Evolutionary conservation across 1,284 basidiomycete species (phyloP).

Genomic region (Apiotrichum veenhuisii): DNA sequence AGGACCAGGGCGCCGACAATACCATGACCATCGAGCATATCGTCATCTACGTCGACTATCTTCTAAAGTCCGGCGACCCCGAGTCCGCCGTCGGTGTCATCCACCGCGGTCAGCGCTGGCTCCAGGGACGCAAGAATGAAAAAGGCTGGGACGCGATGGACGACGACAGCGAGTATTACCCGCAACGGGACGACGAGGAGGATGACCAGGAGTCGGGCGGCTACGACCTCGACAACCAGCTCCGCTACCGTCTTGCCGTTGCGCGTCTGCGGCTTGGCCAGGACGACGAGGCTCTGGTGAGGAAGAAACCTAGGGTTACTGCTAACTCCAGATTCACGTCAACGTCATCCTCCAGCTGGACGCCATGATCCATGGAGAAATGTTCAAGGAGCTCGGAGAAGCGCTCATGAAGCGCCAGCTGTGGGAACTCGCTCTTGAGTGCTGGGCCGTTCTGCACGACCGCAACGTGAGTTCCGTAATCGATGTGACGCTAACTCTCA

Average conservation of each 20-base stretch:
- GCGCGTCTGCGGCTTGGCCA: slow-evolving; percentile 78
- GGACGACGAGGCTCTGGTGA: slow-evolving; percentile 72
- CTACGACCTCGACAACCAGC: slow-evolving; percentile 70
- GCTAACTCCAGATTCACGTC: slow-evolving; percentile 63
- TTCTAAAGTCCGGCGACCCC: slow-evolving; percentile 67
- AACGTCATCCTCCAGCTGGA: slow-evolving; percentile 67
- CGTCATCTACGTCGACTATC: slow-evolving; percentile 75
- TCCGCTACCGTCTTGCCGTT: slow-evolving; percentile 80
- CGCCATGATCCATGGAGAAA: slow-evolving; percentile 65
- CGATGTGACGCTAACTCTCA: neutral
- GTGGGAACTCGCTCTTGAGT: slow-evolving; percentile 69
- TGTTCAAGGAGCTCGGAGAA: slow-evolving; percentile 79
- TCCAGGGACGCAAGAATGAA: slow-evolving; percentile 69
- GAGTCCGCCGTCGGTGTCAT: slow-evolving; percentile 68
- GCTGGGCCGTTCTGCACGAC: slow-evolving; percentile 70
- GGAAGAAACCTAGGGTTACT: slow-evolving; percentile 20
- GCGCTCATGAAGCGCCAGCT: slow-evolving; percentile 71
- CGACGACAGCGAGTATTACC: slow-evolving; percentile 86
- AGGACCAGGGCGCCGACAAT: slow-evolving; percentile 22
- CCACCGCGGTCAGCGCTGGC: slow-evolving; percentile 75
- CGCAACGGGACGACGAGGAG: slow-evolving; percentile 34
- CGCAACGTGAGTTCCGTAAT: slow-evolving; percentile 46
- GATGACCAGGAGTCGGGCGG: slow-evolving; percentile 29
- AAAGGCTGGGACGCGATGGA: slow-evolving; percentile 74
- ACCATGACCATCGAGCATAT: slow-evolving; percentile 51